Conservation (phyloP, 2,329 filamentous ascomycete species). For the Blumeria graminis region DNA sequence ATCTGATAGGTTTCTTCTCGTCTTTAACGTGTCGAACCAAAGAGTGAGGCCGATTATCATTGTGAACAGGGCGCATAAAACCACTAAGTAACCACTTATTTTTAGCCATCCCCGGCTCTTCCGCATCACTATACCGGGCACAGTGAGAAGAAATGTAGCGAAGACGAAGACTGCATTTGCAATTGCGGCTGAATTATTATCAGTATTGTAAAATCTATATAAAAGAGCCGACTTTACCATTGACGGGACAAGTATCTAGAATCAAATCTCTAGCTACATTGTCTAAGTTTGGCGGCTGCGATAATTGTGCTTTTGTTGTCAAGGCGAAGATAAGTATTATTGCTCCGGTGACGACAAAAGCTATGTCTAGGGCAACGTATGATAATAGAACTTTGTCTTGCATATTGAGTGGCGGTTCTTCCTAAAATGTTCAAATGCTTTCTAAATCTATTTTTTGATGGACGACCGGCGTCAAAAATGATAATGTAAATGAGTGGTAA, state of each 20-base stretch:
- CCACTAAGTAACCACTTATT: constrained; percentile 37
- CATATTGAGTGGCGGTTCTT: constrained; percentile 16
- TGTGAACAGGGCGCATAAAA: constrained; percentile 37
- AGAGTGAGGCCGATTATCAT: constrained; percentile 40
- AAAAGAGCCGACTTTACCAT: constrained; percentile 18
- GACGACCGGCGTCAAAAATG: too few relatives aligned
- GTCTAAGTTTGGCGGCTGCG: constrained; percentile 19
- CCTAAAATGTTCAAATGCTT: too few relatives aligned
- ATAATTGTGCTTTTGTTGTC: constrained; percentile 20
- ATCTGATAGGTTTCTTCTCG: constrained; percentile 33
- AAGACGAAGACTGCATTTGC: constrained; percentile 51
- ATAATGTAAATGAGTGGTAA: too few relatives aligned
- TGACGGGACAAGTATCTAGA: constrained; percentile 26
- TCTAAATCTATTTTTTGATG: too few relatives aligned
- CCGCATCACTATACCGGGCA: constrained; percentile 47
- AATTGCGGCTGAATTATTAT: constrained; percentile 29
- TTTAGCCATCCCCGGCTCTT: constrained; percentile 46
- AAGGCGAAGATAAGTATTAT: constrained; percentile 28
- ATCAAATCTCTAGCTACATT: constrained; percentile 27
- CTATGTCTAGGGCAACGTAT: constrained; percentile 24
- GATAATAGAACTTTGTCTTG: constrained; percentile 25
- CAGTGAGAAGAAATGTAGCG: constrained; percentile 39
- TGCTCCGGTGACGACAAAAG: constrained; percentile 26
- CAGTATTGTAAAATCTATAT: not conserved
- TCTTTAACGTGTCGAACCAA: constrained; percentile 51